Evolutionary conservation across 306 rosid species (phyloP).

Genomic region (Cicer yamashitae): DNA sequence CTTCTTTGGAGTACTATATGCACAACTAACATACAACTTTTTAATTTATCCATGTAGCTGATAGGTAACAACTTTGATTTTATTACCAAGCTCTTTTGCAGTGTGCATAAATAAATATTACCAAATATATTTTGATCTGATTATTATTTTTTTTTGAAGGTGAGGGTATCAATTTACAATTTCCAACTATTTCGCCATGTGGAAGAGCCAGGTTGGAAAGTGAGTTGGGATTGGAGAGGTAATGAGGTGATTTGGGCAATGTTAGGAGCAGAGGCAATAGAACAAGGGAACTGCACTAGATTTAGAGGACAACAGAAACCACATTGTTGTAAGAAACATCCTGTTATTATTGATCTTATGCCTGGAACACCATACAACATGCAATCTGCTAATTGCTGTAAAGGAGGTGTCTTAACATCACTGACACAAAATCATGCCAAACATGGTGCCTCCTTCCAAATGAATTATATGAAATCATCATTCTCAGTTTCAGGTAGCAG

Average conservation of each 20-base stretch:
- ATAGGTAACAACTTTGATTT: no score
- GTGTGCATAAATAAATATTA: no score
- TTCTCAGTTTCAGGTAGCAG: background rate
- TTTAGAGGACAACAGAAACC: conserved; percentile 59
- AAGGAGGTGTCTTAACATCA: conserved; percentile 67
- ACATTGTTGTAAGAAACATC: conserved; percentile 69
- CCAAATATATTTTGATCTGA: background rate
- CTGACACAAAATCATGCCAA: conserved; percentile 61
- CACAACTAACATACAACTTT: no score
- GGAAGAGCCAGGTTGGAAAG: conserved; percentile 76
- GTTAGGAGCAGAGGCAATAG: conserved; percentile 77
- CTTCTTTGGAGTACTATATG: no score
- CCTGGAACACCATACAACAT: conserved; percentile 64
- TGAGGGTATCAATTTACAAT: conserved; percentile 64
- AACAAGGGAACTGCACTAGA: conserved; percentile 75
- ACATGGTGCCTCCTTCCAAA: conserved; percentile 54
- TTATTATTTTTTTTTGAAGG: conserved; percentile 46
- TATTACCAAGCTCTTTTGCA: no score
- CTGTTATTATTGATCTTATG: conserved; percentile 64
- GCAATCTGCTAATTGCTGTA: conserved; percentile 72
- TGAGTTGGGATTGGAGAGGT: conserved; percentile 72
- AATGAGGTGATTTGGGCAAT: conserved; percentile 77
- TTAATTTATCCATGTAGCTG: no score
- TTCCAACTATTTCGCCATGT: conserved; percentile 69
- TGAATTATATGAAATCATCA: conserved; percentile 48